Base-by-base conservation (phyloP, 805 yeast species). In the Starmerella stigmatis region DNA sequence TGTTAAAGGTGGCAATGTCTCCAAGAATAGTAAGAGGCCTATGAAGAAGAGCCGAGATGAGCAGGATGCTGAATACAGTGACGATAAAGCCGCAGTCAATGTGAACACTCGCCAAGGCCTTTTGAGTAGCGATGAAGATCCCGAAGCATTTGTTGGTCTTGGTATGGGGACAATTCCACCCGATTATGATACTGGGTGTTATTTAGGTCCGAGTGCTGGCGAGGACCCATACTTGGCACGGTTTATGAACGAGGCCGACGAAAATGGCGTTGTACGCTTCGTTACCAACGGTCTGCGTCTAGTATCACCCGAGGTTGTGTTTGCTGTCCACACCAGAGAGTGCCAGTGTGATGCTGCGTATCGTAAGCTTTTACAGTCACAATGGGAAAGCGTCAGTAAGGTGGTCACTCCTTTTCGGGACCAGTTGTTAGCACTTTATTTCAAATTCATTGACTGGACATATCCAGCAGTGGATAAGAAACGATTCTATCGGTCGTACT, bases 391-490 rank as follows among this genome's bases (percentile, higher is more conserved):
- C 11, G 33, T 55, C 2, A 29, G 47, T 4, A 31, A 25, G n/a
- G 37, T 41, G 1, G 52, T 54, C 5, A 45, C 25, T 4, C 58
- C 59, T 3, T 57, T 40, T 34, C 38, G 41, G 1, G 61, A 58
- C 22, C 59, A 60, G 20, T 46, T 63, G 22, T 47, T 63, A 19
- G 62, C 61, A 3, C 55, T 63, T 15, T 63, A 50, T 45, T 62
- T 63, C 48, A 46, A 53, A 20, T 59, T 60, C 42, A 56, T 61
- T 7, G 64, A 63, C 41, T 63, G 64, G 48, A 51, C 60, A 3
- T 63, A 56, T 32, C 67, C 67, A 1, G 62, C 63, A 6, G 60
- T 63, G 6, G 65, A 63, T 45, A 57, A 54, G 29, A 48, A 49
- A 34, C 44, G 54, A 32, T 62, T 63, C 44, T 60, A 60, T 43